These are phyloP conservation scores for Macroventuria anomochaeta DNA, from an alignment of 2,329 filamentous ascomycete genomes.

Conservation along the genomic window DNA sequence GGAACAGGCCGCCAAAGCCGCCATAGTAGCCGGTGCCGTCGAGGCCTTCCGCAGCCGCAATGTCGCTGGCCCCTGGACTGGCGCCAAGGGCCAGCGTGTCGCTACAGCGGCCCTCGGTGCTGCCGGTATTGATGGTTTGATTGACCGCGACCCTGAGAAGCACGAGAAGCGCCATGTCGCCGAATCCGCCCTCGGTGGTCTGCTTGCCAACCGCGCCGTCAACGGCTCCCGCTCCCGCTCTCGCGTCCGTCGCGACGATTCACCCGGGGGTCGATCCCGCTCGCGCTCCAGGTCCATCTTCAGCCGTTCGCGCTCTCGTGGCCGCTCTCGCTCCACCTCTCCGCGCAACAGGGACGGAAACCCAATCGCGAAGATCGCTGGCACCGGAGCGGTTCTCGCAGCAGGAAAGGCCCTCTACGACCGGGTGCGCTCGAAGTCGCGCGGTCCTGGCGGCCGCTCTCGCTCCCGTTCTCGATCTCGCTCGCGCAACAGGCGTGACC, in stretches of 20 bases:
- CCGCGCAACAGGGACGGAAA: constrained; percentile 57
- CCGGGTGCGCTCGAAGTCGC: constrained; percentile 62
- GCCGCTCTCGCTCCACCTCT: constrained; percentile 44
- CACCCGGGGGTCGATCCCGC: constrained; percentile 62
- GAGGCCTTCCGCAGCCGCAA: constrained; percentile 92
- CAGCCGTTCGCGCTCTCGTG: constrained; percentile 61
- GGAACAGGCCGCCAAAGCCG: constrained; percentile 86
- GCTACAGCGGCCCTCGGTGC: constrained; percentile 86
- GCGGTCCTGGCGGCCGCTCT: constrained; percentile 54
- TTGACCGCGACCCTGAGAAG: constrained; percentile 71
- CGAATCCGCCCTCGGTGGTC: constrained; percentile 86
- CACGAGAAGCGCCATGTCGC: constrained; percentile 80
- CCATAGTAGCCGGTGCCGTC: constrained; percentile 85
- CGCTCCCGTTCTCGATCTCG: constrained; percentile 51
- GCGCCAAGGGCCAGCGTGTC: constrained; percentile 89
- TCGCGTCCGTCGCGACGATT: constrained; percentile 51
- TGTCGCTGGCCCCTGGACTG: constrained; percentile 86
- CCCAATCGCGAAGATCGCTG: constrained; percentile 57
- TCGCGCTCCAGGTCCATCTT: constrained; percentile 63
- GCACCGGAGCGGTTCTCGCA: constrained; percentile 57
- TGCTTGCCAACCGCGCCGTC: constrained; percentile 83
- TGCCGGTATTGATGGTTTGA: constrained; percentile 81
- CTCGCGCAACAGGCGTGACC: constrained; percentile 54
- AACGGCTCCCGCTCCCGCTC: constrained; percentile 76
- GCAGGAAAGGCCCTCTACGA: constrained; percentile 62